Percentiles rank a stretch among this genome's conserved stretches.
Evolutionary conservation across 2,329 filamentous ascomycete species (phyloP).

Genomic region (Tricladium varicosporioides): DNA sequence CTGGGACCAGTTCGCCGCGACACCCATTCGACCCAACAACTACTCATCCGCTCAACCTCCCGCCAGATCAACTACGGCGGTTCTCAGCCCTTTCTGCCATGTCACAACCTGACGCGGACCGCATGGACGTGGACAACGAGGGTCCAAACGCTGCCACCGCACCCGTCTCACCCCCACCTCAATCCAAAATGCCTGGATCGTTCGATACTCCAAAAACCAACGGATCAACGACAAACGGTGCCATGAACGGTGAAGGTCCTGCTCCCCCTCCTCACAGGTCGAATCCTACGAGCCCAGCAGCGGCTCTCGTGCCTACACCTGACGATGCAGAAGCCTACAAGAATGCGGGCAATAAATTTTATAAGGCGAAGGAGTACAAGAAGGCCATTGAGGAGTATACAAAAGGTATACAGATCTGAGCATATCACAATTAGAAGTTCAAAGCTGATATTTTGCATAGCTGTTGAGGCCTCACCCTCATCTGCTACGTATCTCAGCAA

Average conservation of each 20-base stretch:
- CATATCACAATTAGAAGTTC: background rate
- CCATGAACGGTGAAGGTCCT: conserved; percentile 46
- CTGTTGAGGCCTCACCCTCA: conserved; percentile 80
- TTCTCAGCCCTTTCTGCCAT: conserved; percentile 65
- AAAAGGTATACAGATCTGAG: conserved; percentile 63
- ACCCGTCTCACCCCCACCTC: conserved; percentile 52
- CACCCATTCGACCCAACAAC: conserved; percentile 63
- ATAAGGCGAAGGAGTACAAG: conserved; percentile 88
- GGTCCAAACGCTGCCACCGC: conserved; percentile 39
- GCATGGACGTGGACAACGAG: conserved; percentile 78
- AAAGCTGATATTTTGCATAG: conserved; percentile 46
- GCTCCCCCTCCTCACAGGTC: conserved; percentile 71
- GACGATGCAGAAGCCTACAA: conserved; percentile 92
- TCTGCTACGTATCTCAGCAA: conserved; percentile 92
- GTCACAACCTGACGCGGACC: conserved; percentile 43
- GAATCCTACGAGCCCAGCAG: conserved; percentile 56
- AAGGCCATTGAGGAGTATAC: conserved; percentile 91
- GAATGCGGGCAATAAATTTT: conserved; percentile 90
- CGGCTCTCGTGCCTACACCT: conserved; percentile 37
- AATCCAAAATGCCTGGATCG: conserved; percentile 40
- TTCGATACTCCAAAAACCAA: conserved; percentile 47
- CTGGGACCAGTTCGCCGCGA: conserved; percentile 26
- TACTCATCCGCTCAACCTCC: conserved; percentile 85
- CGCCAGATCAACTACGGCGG: conserved; percentile 81
- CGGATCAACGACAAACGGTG: conserved; percentile 33